Evolutionary conservation across 331 rosid genomes (phyloP), one percentile per base, ranked within the genome.

Genomic region (Erythrophleum ivorense): DNA sequence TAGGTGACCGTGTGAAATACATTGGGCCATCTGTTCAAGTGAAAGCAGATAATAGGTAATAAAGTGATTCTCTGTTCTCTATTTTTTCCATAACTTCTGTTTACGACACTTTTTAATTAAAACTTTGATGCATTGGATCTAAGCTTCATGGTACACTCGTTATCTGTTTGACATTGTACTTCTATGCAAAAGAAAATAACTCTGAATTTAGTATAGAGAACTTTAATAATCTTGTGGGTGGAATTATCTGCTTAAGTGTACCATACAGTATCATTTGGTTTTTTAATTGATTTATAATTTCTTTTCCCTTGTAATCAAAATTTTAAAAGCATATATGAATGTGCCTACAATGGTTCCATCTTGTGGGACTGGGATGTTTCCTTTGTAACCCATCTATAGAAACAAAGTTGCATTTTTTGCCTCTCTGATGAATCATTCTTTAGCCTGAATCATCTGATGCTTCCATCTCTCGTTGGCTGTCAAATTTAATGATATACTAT

Each of bases 1-100:
- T 62, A 95, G 98, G 98, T 73, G 98, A 93, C 83, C 94, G 98
- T 58, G 98, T 95, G 87, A 95, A 86, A 90, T 95, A 95, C 79
- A 83, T 79, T 64, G 98, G 98, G 76, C 88, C 94, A 34, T 87
- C 96, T 71, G 82, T 86, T 68, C 80, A 50, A 59, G 77, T 85
- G 85, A 86, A 88, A 81, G 91, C 76, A 31, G 91, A 90, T 80
- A 90, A 93, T 81, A 93, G 98, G 98, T 95, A 77, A 77, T 83
- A 31, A 68, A 72, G 54, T 46, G 57, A 45, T 71, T 80, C 60
- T 71, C 31, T 55, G 33, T 67, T 81, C 66, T 77, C 36, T 60
- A 15, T 71, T 31, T 83, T 54, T 71, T 49, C 80, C 69, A 50
- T 57, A 41, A 10, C 18, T 81, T 40, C 5, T 52, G 50, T 29